Evolutionary conservation across 495 filamentous ascomycete genomes (phyloP).

Genomic region (Pyrenopolyporus hunteri): DNA sequence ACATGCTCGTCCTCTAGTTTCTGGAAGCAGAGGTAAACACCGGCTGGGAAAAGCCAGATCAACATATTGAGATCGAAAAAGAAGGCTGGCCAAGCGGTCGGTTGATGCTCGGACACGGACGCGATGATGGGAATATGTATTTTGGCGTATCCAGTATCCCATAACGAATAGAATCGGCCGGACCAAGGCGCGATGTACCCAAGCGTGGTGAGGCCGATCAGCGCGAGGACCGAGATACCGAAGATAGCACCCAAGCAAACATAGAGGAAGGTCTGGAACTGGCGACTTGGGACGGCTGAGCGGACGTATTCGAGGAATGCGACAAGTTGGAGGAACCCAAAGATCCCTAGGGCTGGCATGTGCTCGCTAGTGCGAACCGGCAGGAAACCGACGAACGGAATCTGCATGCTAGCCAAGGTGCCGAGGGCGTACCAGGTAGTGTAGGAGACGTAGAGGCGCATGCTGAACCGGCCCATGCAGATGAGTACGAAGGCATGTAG

Average conservation of each 20-base stretch:
- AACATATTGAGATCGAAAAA: conserved; percentile 99
- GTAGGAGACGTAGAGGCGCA: conserved; percentile 92
- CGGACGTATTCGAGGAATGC: conserved; percentile 92
- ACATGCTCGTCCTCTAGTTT: conserved; percentile 95
- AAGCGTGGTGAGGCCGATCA: conserved; percentile 82
- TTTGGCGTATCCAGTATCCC: conserved; percentile 99
- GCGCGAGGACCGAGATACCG: conserved; percentile 64
- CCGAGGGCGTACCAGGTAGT: conserved; percentile 98
- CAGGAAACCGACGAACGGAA: conserved; percentile 97
- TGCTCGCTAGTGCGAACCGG: conserved; percentile 97
- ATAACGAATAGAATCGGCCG: conserved; percentile 98
- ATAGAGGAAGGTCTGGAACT: conserved; percentile 89
- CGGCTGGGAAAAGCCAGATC: conserved; percentile 98
- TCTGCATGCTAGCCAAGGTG: conserved; percentile 98
- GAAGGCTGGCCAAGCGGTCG: conserved; percentile 99
- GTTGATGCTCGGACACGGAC: conserved; percentile 98
- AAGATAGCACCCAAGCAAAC: conserved; percentile 73
- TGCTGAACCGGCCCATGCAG: conserved; percentile 96
- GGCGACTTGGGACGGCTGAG: conserved; percentile 82
- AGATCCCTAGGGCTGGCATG: conserved; percentile 96
- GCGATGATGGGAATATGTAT: conserved; percentile 99
- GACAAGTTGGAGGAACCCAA: conserved; percentile 93
- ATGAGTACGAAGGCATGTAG: conserved; percentile 95
- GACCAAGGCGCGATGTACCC: conserved; percentile 98
- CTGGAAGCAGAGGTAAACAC: conserved; percentile 98